Base-by-base conservation (phyloP, 495 filamentous ascomycete species). In the Parathielavia appendiculata region DNA sequence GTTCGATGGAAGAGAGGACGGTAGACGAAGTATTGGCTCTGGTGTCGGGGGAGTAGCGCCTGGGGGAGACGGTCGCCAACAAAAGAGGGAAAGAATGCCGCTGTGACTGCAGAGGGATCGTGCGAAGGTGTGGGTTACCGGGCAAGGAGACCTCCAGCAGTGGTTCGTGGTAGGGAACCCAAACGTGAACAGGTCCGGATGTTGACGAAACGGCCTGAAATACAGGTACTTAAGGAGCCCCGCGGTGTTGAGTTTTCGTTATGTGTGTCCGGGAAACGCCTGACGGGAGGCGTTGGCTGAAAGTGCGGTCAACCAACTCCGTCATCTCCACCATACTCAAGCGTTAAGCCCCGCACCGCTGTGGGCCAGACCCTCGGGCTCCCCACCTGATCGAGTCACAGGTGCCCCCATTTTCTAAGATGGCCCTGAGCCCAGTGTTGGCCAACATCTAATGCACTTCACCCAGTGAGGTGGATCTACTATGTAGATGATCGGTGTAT, bases 201-300 rank as follows among this genome's bases (percentile, higher is more conserved):
- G 26, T 30, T 30, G 26, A 30, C 26, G 26, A 30, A 30, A 30
- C 26, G 1, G 10, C 47, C 59, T 61, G 54, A 52, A 58, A 58
- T 54, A 40, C 19, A 20, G 13, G 9, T 6, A 39, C 26, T 57
- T 36, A 49, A 30, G 49, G 48, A 36, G 17, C 43, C 53, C 55
- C 36, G 51, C 51, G 49, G 46, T 52, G 55, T 51, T 58, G 55
- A 62, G 46, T 62, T 58, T 58, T 62, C 51, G 56, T 40, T 56
- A 56, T 62, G 50, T 51, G 51, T 32, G 44, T 12, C 54, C 41
- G 45, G 47, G 57, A 36, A 45, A 60, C 36, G 44, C 35, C 38
- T 19, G 5, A 1, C 26, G 1, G 23, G 58, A 52, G 34, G 23
- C 17, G 19, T 5, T 32, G 26, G 26, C 26, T 30, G 38, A 54